A percentile compares a stretch with the other conserved stretches of the same genome.
These are phyloP conservation scores for Crithidia fasciculata DNA, from an alignment of 208 protist species.

Conservation along the genomic window DNA sequence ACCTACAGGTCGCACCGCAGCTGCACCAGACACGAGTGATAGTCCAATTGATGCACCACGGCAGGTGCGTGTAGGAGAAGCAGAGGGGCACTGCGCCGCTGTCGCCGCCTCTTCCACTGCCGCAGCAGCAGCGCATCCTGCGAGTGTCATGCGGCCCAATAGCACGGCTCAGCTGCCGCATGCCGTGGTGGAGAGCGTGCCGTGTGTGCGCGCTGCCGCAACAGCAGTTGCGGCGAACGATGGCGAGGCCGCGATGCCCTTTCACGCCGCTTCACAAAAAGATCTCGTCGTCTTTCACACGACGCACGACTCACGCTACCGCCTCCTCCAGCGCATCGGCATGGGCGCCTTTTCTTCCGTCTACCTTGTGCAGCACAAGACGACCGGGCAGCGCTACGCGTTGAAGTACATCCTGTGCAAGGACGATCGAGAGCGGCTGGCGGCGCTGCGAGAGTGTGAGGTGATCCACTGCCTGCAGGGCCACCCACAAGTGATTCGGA, in stretches of 20 bases:
- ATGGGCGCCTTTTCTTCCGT: slow-evolving; percentile 74
- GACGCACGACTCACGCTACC: slow-evolving; percentile 57
- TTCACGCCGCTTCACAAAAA: slow-evolving; percentile 38
- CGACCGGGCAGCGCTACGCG: slow-evolving; percentile 51
- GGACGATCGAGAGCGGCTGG: slow-evolving; percentile 56
- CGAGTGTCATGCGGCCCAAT: too few relatives aligned
- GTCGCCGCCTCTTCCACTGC: not conserved
- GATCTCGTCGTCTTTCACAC: slow-evolving; percentile 54
- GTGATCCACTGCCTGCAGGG: slow-evolving; percentile 66
- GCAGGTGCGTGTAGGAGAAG: too few relatives aligned
- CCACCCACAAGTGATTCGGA: slow-evolving; percentile 74
- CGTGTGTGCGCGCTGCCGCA: too few relatives aligned
- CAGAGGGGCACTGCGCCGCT: too few relatives aligned
- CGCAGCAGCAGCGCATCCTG: not conserved
- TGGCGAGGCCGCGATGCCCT: slow-evolving; percentile 10
- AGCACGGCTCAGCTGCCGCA: too few relatives aligned
- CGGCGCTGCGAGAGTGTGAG: slow-evolving; percentile 82
- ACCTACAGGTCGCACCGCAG: too few relatives aligned
- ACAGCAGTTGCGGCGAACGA: slow-evolving; percentile 2
- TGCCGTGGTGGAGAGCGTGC: not conserved
- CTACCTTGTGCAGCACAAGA: slow-evolving; percentile 70
- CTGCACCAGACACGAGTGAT: too few relatives aligned
- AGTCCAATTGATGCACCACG: too few relatives aligned
- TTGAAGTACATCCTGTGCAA: slow-evolving; percentile 79
- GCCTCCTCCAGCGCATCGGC: slow-evolving; percentile 61